Percentiles rank a stretch among this genome's conserved stretches.
These are phyloP conservation scores for Alternaria atra DNA, from an alignment of 2,329 filamentous ascomycete species.

Conservation along the genomic window DNA sequence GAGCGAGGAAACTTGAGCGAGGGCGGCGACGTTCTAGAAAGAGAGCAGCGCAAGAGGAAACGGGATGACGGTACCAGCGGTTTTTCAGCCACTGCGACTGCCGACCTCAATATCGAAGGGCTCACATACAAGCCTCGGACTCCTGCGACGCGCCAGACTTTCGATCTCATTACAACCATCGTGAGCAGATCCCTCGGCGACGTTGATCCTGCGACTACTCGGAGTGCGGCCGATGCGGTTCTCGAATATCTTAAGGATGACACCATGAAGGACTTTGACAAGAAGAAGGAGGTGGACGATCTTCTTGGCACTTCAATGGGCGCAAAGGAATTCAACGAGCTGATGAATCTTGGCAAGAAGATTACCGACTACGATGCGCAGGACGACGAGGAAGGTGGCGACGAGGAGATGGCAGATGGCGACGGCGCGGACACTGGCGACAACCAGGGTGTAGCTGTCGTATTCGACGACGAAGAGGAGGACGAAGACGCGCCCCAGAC, in stretches of 20 bases:
- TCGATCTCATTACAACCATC: constrained; percentile 91
- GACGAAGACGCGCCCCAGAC: constrained; percentile 79
- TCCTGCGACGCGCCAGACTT: constrained; percentile 88
- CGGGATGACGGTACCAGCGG: constrained; percentile 71
- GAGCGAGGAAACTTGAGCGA: constrained; percentile 80
- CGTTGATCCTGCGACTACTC: constrained; percentile 88
- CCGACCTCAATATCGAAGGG: constrained; percentile 86
- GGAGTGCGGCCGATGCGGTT: constrained; percentile 91
- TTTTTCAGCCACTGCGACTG: constrained; percentile 76
- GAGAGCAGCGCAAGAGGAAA: constrained; percentile 88
- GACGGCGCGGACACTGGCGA: constrained; percentile 80
- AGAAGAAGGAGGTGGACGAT: constrained; percentile 97
- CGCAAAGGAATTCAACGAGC: constrained; percentile 93
- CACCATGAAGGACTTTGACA: constrained; percentile 94
- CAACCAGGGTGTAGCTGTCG: constrained; percentile 94
- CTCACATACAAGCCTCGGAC: constrained; percentile 92
- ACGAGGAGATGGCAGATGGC: constrained; percentile 66
- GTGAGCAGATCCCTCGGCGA: constrained; percentile 90
- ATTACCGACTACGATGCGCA: constrained; percentile 98
- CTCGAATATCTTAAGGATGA: constrained; percentile 95
- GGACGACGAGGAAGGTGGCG: constrained; percentile 87
- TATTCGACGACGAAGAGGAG: constrained; percentile 89
- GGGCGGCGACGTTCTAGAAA: constrained; percentile 81
- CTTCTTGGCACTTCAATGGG: constrained; percentile 83
- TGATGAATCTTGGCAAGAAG: constrained; percentile 96